Base-by-base conservation (phyloP, 805 yeast genomes). In the Barnettozyma sucrosica region DNA sequence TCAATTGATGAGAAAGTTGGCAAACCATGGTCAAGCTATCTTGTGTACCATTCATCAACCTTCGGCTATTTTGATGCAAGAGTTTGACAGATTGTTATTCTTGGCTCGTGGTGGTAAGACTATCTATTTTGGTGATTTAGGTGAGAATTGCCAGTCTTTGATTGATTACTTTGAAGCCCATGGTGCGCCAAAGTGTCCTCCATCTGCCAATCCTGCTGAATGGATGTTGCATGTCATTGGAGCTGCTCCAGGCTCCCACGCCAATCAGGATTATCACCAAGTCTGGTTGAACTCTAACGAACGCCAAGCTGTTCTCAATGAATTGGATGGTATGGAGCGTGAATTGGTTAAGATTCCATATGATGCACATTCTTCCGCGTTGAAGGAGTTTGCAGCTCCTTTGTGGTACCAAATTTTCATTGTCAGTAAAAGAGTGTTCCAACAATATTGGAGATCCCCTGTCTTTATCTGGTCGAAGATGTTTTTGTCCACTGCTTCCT, bases 201-300 rank as follows among this genome's bases (percentile, higher is more conserved):
- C 72, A 5, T 71, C 73, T 40, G 89, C 87, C 5, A 85, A 85
- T 54, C 93, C 92, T 32, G 92, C 90, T 13, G 96, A 88, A 68
- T 89, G 95, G 95, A 89, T 89, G 95, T 72, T 89, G 66, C 85
- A 85, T 54, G 85, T 82, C 53, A 84, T 84, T 57, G 89, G 90
- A 57, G 89, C 89, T 47, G 89, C 89, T 34, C 89, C 89, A 8
- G 89, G 89, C 46, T 78, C 87, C 36, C 83, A 79, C 55, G 85
- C 89, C 16, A 72, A 72, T 43, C 86, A 81, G 66, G 86, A 85
- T 63, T 85, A 82, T 58, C 74, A 79, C 58, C 82, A 85, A 58
- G 88, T 84, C 40, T 87, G 97, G 96, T 67, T 76, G 63, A 72
- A 74, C 41, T 86, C 95, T 34, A 66, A 66, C 1, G 89, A 88